These are phyloP conservation scores for Malus sieversii DNA, from an alignment of 306 rosid genomes.

Conservation along the genomic window DNA sequence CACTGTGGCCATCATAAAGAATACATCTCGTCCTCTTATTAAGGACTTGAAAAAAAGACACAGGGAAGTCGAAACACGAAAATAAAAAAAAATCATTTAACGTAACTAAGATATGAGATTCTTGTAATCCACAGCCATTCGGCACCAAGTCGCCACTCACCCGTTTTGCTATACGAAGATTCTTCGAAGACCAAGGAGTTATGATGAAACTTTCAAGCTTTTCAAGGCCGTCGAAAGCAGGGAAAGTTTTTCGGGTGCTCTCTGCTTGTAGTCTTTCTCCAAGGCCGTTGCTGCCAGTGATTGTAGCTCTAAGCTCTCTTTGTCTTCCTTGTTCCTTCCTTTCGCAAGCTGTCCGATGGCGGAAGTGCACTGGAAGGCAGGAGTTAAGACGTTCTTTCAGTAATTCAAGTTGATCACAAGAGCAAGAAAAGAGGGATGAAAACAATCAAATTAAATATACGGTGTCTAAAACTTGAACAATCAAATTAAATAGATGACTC, in stretches of 20 bases:
- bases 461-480: not conserved
- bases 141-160: conserved; percentile 15
- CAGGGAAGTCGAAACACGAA: not conserved
- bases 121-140: not conserved
- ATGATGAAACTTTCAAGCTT: conserved; percentile 64
- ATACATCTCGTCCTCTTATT: not conserved
- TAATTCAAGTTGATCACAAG: conserved; percentile 13
- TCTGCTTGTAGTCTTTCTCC: conserved; percentile 93
- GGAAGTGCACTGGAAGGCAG: conserved; percentile 59
- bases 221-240: conserved; percentile 69
- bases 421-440: not conserved
- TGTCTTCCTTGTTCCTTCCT: conserved; percentile 89
- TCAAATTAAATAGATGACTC: not conserved
- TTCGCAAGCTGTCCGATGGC: conserved; percentile 75
- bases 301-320: conserved; percentile 75
- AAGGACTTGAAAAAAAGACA: not conserved
- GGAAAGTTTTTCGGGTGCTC: conserved; percentile 83
- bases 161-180: conserved; percentile 16
- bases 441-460: not conserved
- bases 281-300: conserved; percentile 68
- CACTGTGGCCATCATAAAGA: conserved; percentile 4
- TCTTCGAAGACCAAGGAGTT: conserved; percentile 28
- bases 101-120: not conserved
- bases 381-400: conserved; percentile 18
- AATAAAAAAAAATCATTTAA: not conserved